phyloP scores from a whole-genome alignment of 2,329 filamentous ascomycete genomes.

The Phyllosticta capitalensis region DNA sequence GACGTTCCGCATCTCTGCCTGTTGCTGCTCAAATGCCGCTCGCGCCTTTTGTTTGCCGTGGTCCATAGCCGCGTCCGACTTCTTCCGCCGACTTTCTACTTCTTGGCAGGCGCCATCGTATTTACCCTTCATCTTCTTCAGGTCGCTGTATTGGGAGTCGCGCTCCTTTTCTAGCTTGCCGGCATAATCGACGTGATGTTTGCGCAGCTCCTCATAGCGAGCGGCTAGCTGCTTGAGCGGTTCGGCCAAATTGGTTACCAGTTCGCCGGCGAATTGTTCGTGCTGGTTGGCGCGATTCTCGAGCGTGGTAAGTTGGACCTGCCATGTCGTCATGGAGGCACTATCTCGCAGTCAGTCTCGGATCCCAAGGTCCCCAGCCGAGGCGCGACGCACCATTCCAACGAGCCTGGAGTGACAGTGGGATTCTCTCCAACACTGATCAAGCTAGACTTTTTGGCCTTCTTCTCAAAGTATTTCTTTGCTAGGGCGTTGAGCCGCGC shows the following conservation, averaged over 20 bases:
- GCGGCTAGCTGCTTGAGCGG: slow-evolving; percentile 65
- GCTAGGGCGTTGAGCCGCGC: slow-evolving; percentile 77
- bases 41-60: slow-evolving; percentile 79
- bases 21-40: slow-evolving; percentile 82
- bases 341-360: slow-evolving; percentile 32
- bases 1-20: slow-evolving; percentile 90
- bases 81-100: slow-evolving; percentile 88
- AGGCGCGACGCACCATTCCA: slow-evolving; percentile 58
- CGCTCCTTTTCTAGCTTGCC: slow-evolving; percentile 82
- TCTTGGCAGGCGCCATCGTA: slow-evolving; percentile 92
- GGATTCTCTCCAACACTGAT: slow-evolving; percentile 92
- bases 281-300: slow-evolving; percentile 84
- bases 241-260: slow-evolving; percentile 74
- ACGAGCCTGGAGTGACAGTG: slow-evolving; percentile 83
- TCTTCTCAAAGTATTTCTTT: slow-evolving; percentile 97
- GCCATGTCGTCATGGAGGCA: slow-evolving; percentile 94
- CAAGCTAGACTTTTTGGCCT: slow-evolving; percentile 76
- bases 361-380: slow-evolving; percentile 5
- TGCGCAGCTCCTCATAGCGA: slow-evolving; percentile 85
- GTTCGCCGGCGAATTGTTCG: slow-evolving; percentile 69
- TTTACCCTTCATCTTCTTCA: slow-evolving; percentile 85
- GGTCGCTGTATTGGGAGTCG: slow-evolving; percentile 70
- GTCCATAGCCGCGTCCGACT: slow-evolving; percentile 87
- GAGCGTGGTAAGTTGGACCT: slow-evolving; percentile 81
- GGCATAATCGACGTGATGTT: slow-evolving; percentile 82